phyloP scores from a whole-genome alignment of 495 filamentous ascomycete genomes.

The Physcia stellaris region DNA sequence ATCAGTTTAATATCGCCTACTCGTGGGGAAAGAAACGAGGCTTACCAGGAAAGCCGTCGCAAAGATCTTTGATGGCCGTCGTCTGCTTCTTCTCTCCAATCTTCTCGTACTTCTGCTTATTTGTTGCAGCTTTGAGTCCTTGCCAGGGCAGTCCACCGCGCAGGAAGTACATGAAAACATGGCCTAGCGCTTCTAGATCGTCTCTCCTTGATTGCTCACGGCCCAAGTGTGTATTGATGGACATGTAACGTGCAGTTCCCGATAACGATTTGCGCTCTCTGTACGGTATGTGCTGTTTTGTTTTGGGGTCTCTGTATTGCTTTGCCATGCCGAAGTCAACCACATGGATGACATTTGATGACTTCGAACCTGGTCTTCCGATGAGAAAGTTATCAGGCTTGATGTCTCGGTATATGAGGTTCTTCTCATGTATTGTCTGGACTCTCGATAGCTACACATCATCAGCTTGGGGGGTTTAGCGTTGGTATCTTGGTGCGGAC shows the following conservation, averaged over 20 bases:
- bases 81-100: slow-evolving; percentile 99
- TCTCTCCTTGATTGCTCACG: slow-evolving; percentile 93
- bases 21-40: not conserved
- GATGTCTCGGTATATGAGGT: slow-evolving; percentile 97
- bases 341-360: slow-evolving; percentile 95
- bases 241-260: slow-evolving; percentile 97
- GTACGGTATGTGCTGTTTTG: slow-evolving; percentile 98
- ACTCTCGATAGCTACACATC: slow-evolving; percentile 69
- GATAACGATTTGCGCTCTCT: slow-evolving; percentile 95
- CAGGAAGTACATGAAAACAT: slow-evolving; percentile 99
- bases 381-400: slow-evolving; percentile 99
- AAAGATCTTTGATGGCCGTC: slow-evolving; percentile 90
- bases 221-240: slow-evolving; percentile 97
- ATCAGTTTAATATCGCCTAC: slow-evolving; percentile 11
- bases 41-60: slow-evolving; percentile 79
- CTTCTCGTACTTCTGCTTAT: slow-evolving; percentile 99
- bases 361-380: slow-evolving; percentile 80
- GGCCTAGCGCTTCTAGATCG: slow-evolving; percentile 88
- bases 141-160: slow-evolving; percentile 95
- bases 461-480: slow-evolving; percentile 11
- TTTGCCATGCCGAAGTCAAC: slow-evolving; percentile 99
- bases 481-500: slow-evolving; percentile 47
- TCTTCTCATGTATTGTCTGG: slow-evolving; percentile 99
- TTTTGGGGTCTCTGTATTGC: slow-evolving; percentile 97
- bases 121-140: slow-evolving; percentile 95